Conservation (phyloP, 768 basidiomycete genomes). For the Collybia sordida region DNA sequence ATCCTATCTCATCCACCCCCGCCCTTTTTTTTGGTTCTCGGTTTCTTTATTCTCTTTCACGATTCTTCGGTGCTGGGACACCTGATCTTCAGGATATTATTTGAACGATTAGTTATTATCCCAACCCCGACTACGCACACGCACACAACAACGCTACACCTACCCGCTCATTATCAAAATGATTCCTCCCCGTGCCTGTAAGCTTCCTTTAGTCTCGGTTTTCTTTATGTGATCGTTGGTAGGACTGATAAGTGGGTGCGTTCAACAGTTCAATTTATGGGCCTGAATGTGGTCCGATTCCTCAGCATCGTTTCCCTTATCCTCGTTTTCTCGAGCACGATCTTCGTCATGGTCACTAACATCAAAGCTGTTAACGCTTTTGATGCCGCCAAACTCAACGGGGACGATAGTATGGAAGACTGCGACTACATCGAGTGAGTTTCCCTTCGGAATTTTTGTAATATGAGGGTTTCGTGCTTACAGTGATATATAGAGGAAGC, state of each 20-base stretch:
- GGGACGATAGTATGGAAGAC: slow-evolving; percentile 38
- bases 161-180: slow-evolving; percentile 14
- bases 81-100: slow-evolving; percentile 12
- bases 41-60: slow-evolving; percentile 18
- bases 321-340: slow-evolving; percentile 77
- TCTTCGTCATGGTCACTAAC: slow-evolving; percentile 73
- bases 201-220: slow-evolving; percentile 6
- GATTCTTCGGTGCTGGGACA: slow-evolving; percentile 33
- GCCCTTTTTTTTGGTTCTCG: slow-evolving; percentile 12
- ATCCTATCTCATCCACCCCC: slow-evolving; percentile 5
- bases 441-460: not conserved
- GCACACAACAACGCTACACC: slow-evolving; percentile 7
- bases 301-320: slow-evolving; percentile 78
- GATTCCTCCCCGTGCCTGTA: slow-evolving; percentile 33
- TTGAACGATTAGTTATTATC: slow-evolving; percentile 3
- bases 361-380: slow-evolving; percentile 74
- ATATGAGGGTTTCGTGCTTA: not conserved
- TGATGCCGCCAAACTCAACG: slow-evolving; percentile 35
- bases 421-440: slow-evolving; percentile 82
- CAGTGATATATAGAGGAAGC: slow-evolving; percentile 45
- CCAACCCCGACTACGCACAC: slow-evolving; percentile 13
- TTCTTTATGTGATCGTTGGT: not conserved
- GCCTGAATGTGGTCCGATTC: slow-evolving; percentile 73
- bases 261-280: slow-evolving; percentile 55
- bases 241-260: not conserved